These are phyloP conservation scores for Leonotis leonurus DNA, from an alignment of 257 asterid genomes.

Conservation along the genomic window DNA sequence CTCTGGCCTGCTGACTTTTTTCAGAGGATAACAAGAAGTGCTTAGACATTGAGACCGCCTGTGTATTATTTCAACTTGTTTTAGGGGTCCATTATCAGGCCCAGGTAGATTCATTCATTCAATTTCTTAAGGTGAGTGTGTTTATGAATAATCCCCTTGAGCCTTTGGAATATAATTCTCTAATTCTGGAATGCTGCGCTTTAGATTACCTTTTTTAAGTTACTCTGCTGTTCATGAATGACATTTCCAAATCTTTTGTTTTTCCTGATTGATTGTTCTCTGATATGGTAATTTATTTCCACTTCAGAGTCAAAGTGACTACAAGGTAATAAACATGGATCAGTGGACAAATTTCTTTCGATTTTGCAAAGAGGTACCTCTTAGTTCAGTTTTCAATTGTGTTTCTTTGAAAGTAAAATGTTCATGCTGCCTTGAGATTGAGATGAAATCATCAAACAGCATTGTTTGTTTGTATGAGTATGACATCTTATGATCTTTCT, in stretches of 20 bases:
- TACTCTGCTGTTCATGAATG: no score
- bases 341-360: slow-evolving; percentile 91
- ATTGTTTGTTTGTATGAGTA: no score
- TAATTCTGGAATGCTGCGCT: not conserved
- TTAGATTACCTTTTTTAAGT: not conserved
- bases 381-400: not conserved
- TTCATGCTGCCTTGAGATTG: no score
- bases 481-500: no score
- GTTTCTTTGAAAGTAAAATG: no score
- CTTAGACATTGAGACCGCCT: slow-evolving; percentile 74
- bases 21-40: slow-evolving; percentile 88
- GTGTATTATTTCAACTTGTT: slow-evolving; percentile 63
- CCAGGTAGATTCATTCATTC: slow-evolving; percentile 54
- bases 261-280: not conserved
- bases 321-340: slow-evolving; percentile 82
- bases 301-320: slow-evolving; percentile 61
- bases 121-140: slow-evolving; percentile 61
- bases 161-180: slow-evolving; percentile 9
- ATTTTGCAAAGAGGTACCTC: slow-evolving; percentile 69
- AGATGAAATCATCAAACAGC: no score
- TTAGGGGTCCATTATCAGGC: slow-evolving; percentile 45
- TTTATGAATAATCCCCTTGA: not conserved
- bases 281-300: slow-evolving; percentile 9
- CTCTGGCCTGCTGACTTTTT: slow-evolving; percentile 20
- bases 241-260: not conserved